These are phyloP conservation scores for Ganoderma sinense DNA, from an alignment of 1,284 basidiomycete species.

Conservation along the genomic window DNA sequence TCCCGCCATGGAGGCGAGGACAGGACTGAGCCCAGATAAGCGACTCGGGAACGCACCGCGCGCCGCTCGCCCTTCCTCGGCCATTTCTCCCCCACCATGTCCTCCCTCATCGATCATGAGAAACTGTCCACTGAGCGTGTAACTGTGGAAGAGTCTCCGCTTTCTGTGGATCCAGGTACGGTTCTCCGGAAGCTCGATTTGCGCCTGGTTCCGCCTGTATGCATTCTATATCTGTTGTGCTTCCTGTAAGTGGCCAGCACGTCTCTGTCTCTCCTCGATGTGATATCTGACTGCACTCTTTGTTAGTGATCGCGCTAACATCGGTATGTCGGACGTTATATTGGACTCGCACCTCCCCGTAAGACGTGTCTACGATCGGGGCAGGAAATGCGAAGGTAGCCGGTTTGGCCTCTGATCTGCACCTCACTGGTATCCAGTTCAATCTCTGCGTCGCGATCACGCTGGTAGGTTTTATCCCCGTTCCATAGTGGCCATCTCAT, in stretches of 20 bases:
- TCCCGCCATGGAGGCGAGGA: background rate
- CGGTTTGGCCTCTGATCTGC: slow-evolving; percentile 22
- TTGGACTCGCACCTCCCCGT: slow-evolving; percentile 30
- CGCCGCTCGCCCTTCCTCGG: background rate
- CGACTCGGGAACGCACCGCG: background rate
- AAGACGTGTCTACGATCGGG: slow-evolving; percentile 36
- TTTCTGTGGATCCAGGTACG: background rate
- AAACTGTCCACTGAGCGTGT: background rate
- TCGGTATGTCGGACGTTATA: slow-evolving; percentile 59
- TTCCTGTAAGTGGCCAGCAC: slow-evolving; percentile 17
- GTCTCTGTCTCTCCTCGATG: background rate
- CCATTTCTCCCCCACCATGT: background rate
- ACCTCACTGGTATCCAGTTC: slow-evolving; percentile 27
- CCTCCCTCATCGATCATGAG: background rate
- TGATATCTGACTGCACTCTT: slow-evolving; percentile 44
- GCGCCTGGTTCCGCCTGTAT: slow-evolving; percentile 16
- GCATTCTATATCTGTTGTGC: slow-evolving; percentile 44
- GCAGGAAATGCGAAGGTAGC: slow-evolving; percentile 32
- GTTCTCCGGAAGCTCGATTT: slow-evolving; percentile 35
- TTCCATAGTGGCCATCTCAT: background rate
- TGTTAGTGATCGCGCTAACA: slow-evolving; percentile 68
- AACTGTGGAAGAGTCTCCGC: background rate
- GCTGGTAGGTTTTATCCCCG: slow-evolving; percentile 10
- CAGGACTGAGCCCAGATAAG: background rate
- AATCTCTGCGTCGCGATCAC: slow-evolving; percentile 27